These are phyloP conservation scores for Termitomyces sp. DNA, from an alignment of 1,284 basidiomycete species.

Conservation along the genomic window DNA sequence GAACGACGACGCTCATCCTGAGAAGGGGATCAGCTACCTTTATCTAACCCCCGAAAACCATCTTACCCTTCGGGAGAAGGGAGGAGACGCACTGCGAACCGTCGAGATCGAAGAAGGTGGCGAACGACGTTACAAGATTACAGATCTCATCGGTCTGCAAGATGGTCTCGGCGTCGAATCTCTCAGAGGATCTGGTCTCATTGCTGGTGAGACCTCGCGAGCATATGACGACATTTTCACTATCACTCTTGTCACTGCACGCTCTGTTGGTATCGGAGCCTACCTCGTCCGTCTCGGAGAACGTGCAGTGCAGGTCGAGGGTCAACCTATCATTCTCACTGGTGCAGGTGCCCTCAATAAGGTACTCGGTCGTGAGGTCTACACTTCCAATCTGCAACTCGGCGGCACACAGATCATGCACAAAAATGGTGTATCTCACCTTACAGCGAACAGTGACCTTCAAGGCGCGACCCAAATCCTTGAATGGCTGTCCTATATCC, in stretches of 20 bases:
- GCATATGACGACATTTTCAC: slow-evolving; percentile 99
- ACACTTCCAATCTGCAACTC: slow-evolving; percentile 97
- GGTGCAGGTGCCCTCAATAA: slow-evolving; percentile 98
- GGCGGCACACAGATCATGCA: slow-evolving; percentile 99
- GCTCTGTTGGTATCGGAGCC: slow-evolving; percentile 98
- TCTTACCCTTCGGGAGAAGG: slow-evolving; percentile 80
- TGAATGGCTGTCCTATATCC: slow-evolving; percentile 94
- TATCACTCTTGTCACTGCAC: slow-evolving; percentile 96
- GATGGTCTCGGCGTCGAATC: slow-evolving; percentile 99
- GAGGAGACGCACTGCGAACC: slow-evolving; percentile 73
- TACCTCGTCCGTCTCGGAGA: slow-evolving; percentile 98
- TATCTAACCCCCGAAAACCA: slow-evolving; percentile 89
- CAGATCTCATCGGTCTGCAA: slow-evolving; percentile 93
- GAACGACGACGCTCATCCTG: slow-evolving; percentile 76
- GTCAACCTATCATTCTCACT: slow-evolving; percentile 98
- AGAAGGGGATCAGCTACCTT: slow-evolving; percentile 96
- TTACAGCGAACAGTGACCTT: slow-evolving; percentile 91
- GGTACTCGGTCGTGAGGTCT: slow-evolving; percentile 97
- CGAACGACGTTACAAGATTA: slow-evolving; percentile 89
- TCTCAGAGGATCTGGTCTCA: slow-evolving; percentile 93
- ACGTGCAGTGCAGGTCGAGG: slow-evolving; percentile 97
- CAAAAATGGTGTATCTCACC: slow-evolving; percentile 98
- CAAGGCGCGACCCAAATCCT: slow-evolving; percentile 92
- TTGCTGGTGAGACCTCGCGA: slow-evolving; percentile 97
- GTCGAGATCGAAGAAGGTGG: slow-evolving; percentile 84